Percentiles rank a stretch among this genome's conserved stretches.
Conservation (phyloP, 2,329 filamentous ascomycete species). For the Colletotrichum karsti region DNA sequence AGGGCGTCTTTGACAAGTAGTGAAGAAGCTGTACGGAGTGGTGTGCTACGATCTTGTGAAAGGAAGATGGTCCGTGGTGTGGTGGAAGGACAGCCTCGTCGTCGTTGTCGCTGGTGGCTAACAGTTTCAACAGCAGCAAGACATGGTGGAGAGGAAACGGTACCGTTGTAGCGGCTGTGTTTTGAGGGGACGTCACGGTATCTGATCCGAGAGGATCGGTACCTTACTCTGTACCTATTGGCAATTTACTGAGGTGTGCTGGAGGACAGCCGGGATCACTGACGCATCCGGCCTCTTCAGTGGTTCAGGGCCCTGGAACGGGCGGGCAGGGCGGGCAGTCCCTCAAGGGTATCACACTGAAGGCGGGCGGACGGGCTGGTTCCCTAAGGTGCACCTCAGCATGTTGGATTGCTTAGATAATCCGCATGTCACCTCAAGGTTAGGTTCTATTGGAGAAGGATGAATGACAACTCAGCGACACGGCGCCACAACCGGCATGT, state of each 20-base stretch:
- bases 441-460: too few relatives aligned
- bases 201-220: conserved; percentile 17
- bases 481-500: conserved; percentile 4
- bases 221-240: neutral
- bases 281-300: conserved; percentile 3
- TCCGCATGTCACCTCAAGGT: too few relatives aligned
- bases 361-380: neutral
- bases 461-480: conserved; percentile 4
- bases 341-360: neutral
- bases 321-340: conserved; percentile 6
- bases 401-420: neutral
- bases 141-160: conserved; percentile 27
- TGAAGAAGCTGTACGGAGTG: neutral
- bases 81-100: conserved; percentile 17
- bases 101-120: conserved; percentile 11
- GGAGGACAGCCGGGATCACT: neutral
- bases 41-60: conserved; percentile 12
- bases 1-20: conserved; percentile 15
- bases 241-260: neutral
- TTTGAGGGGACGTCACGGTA: conserved; percentile 12
- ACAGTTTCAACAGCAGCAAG: conserved; percentile 25
- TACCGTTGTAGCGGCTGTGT: conserved; percentile 24
- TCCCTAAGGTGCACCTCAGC: too few relatives aligned
- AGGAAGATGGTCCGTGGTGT: conserved; percentile 24
- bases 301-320: neutral